Percentiles rank a stretch among this genome's conserved stretches.
These are phyloP conservation scores for Candida ascalaphidarum DNA, from an alignment of 805 yeast genomes.

Conservation along the genomic window DNA sequence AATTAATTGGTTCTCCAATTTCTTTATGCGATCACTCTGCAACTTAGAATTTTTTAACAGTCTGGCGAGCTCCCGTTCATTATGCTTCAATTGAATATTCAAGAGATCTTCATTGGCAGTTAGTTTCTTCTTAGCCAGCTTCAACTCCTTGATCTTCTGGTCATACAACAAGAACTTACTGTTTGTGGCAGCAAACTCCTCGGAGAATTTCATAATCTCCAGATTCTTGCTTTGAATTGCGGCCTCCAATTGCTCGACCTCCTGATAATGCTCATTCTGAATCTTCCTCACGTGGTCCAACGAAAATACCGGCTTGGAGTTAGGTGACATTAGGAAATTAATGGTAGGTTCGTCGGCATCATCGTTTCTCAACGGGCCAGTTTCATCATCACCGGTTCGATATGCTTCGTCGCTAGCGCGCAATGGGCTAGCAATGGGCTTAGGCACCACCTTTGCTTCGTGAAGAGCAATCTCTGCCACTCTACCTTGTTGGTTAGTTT, in stretches of 20 bases:
- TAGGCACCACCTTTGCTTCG: neutral
- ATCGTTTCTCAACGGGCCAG: constrained; percentile 1
- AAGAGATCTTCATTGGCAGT: constrained; percentile 12
- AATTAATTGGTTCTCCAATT: constrained; percentile 1
- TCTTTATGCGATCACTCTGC: constrained; percentile 1
- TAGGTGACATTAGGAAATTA: constrained; percentile 21
- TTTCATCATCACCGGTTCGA: constrained; percentile 6
- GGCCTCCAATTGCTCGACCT: constrained; percentile 8
- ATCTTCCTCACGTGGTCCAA: constrained; percentile 16
- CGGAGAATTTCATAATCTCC: constrained; percentile 10
- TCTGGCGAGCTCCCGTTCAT: neutral
- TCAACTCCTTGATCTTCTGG: constrained; percentile 10
- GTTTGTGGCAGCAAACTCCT: constrained; percentile 8
- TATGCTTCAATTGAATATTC: constrained; percentile 1
- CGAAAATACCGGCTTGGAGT: constrained; percentile 24
- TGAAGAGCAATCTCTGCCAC: constrained; percentile 3
- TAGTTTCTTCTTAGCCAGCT: constrained; percentile 7
- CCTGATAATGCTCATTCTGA: constrained; percentile 12
- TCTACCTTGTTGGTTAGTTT: constrained; percentile 15
- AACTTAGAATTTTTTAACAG: constrained; percentile 1
- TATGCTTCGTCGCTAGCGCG: constrained; percentile 3
- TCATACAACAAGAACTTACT: constrained; percentile 6
- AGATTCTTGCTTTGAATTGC: constrained; percentile 7
- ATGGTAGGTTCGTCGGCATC: constrained; percentile 20
- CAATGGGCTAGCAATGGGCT: neutral